Evolutionary conservation across 768 basidiomycete species (phyloP).

Genomic region (Cystobasidium tubakii): DNA sequence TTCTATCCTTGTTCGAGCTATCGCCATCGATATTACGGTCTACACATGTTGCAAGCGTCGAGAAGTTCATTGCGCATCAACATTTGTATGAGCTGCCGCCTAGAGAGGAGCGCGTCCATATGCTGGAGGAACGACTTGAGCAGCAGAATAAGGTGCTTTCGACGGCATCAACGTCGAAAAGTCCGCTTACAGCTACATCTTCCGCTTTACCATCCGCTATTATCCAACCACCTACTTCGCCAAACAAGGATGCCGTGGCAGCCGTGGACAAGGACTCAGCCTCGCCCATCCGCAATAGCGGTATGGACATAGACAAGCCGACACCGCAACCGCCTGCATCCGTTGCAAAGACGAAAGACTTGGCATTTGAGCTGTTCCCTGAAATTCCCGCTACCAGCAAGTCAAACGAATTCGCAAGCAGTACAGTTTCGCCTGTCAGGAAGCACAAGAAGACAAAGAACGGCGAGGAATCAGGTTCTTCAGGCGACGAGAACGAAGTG

Average conservation of each 20-base stretch:
- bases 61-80: conserved; percentile 20
- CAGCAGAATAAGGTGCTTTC: not conserved
- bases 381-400: conserved; percentile 2
- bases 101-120: not conserved
- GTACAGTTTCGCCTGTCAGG: not conserved
- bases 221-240: not conserved
- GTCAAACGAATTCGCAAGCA: not conserved
- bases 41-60: conserved; percentile 16
- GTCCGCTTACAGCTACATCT: not conserved
- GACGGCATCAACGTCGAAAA: not conserved
- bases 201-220: not conserved
- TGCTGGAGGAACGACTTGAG: conserved; percentile 18
- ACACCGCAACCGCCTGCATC: not conserved
- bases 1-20: conserved; percentile 10
- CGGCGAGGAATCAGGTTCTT: not conserved
- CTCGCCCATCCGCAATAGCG: not conserved
- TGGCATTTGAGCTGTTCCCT: conserved; percentile 30
- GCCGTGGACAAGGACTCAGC: not conserved
- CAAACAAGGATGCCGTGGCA: not conserved
- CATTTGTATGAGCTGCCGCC: not conserved
- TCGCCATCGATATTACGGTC: conserved; percentile 4
- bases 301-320: not conserved
- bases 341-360: not conserved
- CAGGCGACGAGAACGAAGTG: not conserved
- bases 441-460: not conserved